These are phyloP conservation scores for Calonectria pteridis DNA, from an alignment of 2,329 filamentous ascomycete species.

Conservation along the genomic window DNA sequence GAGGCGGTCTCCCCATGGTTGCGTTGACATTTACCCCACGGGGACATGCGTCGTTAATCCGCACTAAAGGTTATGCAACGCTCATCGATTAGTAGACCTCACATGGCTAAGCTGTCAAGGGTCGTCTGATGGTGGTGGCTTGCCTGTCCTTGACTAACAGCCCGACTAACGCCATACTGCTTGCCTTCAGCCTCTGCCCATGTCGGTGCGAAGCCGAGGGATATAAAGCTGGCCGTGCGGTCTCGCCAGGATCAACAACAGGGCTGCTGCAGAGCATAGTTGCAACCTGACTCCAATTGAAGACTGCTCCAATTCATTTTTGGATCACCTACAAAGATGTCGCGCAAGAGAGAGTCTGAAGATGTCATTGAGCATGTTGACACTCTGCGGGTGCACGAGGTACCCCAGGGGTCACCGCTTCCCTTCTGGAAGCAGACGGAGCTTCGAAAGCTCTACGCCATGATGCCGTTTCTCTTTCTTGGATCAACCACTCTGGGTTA, in stretches of 20 bases:
- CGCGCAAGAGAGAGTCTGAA: not conserved
- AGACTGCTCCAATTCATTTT: not conserved
- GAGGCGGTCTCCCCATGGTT: not conserved
- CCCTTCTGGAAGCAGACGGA: constrained; percentile 42
- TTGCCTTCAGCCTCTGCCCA: not conserved
- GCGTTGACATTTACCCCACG: constrained; percentile 16
- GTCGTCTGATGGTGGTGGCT: constrained; percentile 18
- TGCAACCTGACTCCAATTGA: not conserved
- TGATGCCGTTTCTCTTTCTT: constrained; percentile 42
- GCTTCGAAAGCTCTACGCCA: constrained; percentile 38
- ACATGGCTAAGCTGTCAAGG: constrained; percentile 7
- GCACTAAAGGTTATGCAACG: constrained; percentile 11
- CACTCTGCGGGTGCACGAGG: constrained; percentile 5
- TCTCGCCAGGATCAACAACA: not conserved
- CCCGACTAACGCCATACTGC: not conserved
- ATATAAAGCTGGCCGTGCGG: constrained; percentile 8
- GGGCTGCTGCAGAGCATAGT: not conserved
- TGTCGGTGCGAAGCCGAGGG: not conserved
- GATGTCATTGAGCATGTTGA: constrained; percentile 28
- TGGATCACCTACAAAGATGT: not conserved
- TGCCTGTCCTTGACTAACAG: not conserved
- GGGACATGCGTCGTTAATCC: constrained; percentile 17
- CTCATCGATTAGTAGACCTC: constrained; percentile 12
- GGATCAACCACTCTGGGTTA: constrained; percentile 41
- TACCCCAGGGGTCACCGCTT: constrained; percentile 28